Percentiles rank a stretch among this genome's conserved stretches.
These are phyloP conservation scores for Hymenoscyphus scutula DNA, from an alignment of 2,329 filamentous ascomycete genomes.

Conservation along the genomic window DNA sequence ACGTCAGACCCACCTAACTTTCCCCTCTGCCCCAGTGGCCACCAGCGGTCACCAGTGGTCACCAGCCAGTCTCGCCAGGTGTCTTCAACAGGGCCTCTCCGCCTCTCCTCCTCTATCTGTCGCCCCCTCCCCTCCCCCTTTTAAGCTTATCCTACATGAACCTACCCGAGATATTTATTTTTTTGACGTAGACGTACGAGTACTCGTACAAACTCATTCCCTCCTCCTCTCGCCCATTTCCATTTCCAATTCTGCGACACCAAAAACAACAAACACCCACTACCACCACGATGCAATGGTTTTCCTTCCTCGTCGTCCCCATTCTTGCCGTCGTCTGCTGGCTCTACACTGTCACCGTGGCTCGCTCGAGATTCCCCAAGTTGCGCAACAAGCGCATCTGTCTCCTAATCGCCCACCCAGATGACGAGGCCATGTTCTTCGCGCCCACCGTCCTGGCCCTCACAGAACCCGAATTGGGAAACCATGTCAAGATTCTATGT, in stretches of 20 bases:
- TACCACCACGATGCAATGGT: conserved; percentile 31
- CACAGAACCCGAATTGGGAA: conserved; percentile 73
- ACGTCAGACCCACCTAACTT: not conserved
- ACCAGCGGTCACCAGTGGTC: no score
- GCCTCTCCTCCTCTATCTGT: not conserved
- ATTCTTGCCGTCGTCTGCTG: conserved; percentile 40
- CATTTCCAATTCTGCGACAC: not conserved
- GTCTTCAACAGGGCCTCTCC: not conserved
- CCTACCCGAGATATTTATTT: not conserved
- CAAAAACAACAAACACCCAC: not conserved
- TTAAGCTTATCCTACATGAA: not conserved
- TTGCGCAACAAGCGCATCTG: conserved; percentile 83
- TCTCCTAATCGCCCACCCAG: conserved; percentile 92
- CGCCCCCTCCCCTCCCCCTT: not conserved
- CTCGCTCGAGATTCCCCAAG: conserved; percentile 55
- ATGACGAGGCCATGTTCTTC: conserved; percentile 99
- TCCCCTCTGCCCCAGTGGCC: no score
- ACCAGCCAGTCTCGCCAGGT: not conserved
- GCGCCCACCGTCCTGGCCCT: conserved; percentile 83
- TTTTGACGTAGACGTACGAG: not conserved
- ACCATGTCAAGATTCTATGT: conserved; percentile 93
- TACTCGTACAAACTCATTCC: not conserved
- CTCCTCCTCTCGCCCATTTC: not conserved
- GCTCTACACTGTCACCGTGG: conserved; percentile 37
- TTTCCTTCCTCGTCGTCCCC: conserved; percentile 34